Percentiles rank a stretch among this genome's conserved stretches.
These are phyloP conservation scores for Candida ficus DNA, from an alignment of 805 yeast species.

Conservation along the genomic window DNA sequence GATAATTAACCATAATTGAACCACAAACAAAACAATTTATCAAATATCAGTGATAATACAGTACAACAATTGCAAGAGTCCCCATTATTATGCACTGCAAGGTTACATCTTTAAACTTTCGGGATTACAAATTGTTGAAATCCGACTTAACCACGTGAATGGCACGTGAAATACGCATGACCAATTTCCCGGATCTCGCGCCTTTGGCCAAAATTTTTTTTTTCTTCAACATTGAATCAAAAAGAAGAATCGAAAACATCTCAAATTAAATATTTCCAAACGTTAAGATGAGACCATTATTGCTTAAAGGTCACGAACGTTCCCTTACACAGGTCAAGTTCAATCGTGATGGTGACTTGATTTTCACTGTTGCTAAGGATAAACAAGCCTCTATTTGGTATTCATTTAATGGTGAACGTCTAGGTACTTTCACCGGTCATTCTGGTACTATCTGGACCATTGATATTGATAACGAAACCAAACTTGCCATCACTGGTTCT, in stretches of 20 bases:
- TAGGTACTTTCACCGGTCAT: slow-evolving; percentile 89
- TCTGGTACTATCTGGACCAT: slow-evolving; percentile 94
- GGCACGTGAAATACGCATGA: no score
- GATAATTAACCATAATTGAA: no score
- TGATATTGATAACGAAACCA: slow-evolving; percentile 72
- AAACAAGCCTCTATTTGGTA: slow-evolving; percentile 88
- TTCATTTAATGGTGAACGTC: slow-evolving; percentile 91
- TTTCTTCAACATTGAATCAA: no score
- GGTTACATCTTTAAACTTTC: no score
- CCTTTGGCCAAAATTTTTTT: not conserved
- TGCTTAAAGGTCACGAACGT: slow-evolving; percentile 94
- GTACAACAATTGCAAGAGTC: no score
- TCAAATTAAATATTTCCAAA: not conserved
- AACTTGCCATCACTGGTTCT: slow-evolving; percentile 76
- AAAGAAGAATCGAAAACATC: no score
- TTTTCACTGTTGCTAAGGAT: slow-evolving; percentile 91
- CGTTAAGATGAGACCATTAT: slow-evolving; percentile 53
- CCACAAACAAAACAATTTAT: no score
- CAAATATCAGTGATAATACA: no score
- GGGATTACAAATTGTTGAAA: not conserved
- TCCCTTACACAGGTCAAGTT: slow-evolving; percentile 94
- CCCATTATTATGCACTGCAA: no score
- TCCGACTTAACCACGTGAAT: not conserved
- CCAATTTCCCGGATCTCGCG: no score
- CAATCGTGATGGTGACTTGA: slow-evolving; percentile 91